Evolutionary conservation across 768 basidiomycete species (phyloP).

Genomic region (Panellus pusillus): DNA sequence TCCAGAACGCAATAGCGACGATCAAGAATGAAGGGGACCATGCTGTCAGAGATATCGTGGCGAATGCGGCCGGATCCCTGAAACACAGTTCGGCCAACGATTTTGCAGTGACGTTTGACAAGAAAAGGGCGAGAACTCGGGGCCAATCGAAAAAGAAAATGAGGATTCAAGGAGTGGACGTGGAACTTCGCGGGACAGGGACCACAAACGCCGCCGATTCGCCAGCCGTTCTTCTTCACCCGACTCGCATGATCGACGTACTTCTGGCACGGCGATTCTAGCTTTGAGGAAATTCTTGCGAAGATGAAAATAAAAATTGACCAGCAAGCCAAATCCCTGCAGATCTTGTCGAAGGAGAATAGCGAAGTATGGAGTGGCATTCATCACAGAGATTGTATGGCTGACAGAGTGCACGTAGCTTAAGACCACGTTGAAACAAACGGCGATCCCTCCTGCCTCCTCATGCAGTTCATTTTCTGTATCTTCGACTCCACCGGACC

Average conservation of each 20-base stretch:
- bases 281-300: constrained; percentile 36
- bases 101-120: background rate
- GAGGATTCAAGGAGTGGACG: constrained; percentile 10
- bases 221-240: constrained; percentile 16
- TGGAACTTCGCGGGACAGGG: constrained; percentile 19
- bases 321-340: constrained; percentile 45
- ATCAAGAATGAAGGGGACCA: constrained; percentile 33
- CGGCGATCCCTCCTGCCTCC: constrained; percentile 1
- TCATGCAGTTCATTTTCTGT: constrained; percentile 20
- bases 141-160: constrained; percentile 15
- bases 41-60: constrained; percentile 10
- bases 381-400: constrained; percentile 6
- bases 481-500: constrained; percentile 16
- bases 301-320: constrained; percentile 52
- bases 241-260: constrained; percentile 7
- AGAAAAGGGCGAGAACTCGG: constrained; percentile 18
- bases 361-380: constrained; percentile 35
- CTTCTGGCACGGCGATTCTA: constrained; percentile 17
- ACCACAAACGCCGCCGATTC: constrained; percentile 31
- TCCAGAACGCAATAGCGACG: constrained; percentile 34
- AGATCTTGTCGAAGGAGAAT: constrained; percentile 47
- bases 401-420: constrained; percentile 23
- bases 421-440: constrained; percentile 27
- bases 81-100: constrained; percentile 7
- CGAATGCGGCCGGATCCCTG: constrained; percentile 7